These are phyloP conservation scores for Tylopilus sp. DNA, from an alignment of 768 basidiomycete species.

Conservation along the genomic window DNA sequence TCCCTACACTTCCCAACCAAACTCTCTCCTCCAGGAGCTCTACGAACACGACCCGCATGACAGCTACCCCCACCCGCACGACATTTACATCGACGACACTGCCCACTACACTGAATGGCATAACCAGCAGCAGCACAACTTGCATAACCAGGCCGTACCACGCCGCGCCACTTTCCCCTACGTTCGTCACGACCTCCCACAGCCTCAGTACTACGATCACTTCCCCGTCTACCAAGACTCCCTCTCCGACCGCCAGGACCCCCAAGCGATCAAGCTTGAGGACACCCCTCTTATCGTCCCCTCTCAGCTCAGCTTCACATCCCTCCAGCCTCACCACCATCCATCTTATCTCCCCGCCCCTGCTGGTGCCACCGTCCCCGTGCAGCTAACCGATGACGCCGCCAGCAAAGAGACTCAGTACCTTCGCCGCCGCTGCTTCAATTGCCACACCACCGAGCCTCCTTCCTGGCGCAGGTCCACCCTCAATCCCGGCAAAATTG, in stretches of 20 bases:
- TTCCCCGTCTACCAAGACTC: constrained; percentile 40
- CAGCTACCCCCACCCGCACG: constrained; percentile 31
- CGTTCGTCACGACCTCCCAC: constrained; percentile 65
- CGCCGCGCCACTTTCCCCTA: constrained; percentile 77
- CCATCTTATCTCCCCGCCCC: constrained; percentile 42
- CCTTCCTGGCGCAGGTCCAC: constrained; percentile 86
- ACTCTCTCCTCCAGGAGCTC: constrained; percentile 66
- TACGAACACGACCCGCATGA: constrained; percentile 58
- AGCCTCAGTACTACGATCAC: constrained; percentile 33
- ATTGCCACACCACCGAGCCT: constrained; percentile 89
- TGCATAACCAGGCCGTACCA: constrained; percentile 24
- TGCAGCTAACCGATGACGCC: constrained; percentile 89
- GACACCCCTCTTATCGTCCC: constrained; percentile 59
- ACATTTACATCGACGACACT: constrained; percentile 35
- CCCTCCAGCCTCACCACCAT: constrained; percentile 32
- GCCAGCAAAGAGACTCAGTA: constrained; percentile 90
- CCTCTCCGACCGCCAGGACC: constrained; percentile 28
- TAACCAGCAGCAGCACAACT: constrained; percentile 15
- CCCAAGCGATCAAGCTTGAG: constrained; percentile 60
- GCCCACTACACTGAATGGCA: constrained; percentile 34
- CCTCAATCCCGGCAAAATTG: constrained; percentile 88
- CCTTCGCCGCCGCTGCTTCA: constrained; percentile 83
- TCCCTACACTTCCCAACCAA: constrained; percentile 34
- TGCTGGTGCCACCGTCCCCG: constrained; percentile 45
- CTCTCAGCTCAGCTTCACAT: constrained; percentile 44